Evolutionary conservation across 2,329 filamentous ascomycete genomes (phyloP).

Genomic region (Beauveria sp.): DNA sequence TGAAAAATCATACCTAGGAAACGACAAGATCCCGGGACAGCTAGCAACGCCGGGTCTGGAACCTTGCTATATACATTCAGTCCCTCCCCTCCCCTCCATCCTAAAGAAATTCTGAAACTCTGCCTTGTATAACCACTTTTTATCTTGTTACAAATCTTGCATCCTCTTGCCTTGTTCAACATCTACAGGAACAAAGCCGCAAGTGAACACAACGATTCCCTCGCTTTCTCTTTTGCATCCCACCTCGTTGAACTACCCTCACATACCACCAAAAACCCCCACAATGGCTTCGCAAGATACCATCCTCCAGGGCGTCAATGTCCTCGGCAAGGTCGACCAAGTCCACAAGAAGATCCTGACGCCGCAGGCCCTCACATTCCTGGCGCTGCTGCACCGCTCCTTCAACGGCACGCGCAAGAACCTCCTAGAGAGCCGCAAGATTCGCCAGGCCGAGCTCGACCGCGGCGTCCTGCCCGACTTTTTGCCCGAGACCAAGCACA

Average conservation of each 20-base stretch:
- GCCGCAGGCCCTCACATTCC: conserved; percentile 82
- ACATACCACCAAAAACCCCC: conserved; percentile 7
- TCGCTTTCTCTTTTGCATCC: neutral
- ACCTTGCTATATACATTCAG: conserved; percentile 6
- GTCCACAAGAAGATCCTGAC: conserved; percentile 85
- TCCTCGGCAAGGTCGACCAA: conserved; percentile 72
- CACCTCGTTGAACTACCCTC: neutral
- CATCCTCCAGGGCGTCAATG: conserved; percentile 79
- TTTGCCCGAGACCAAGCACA: conserved; percentile 88
- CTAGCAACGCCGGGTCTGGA: neutral
- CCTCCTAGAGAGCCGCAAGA: conserved; percentile 76
- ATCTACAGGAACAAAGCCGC: neutral
- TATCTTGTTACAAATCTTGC: neutral
- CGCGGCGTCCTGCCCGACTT: conserved; percentile 85
- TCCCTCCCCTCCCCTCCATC: neutral
- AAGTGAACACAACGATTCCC: too few species aligned
- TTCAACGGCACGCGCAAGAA: conserved; percentile 87
- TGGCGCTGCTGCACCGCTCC: conserved; percentile 87
- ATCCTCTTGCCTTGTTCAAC: neutral
- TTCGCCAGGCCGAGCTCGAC: conserved; percentile 89
- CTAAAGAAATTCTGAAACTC: neutral
- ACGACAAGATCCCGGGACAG: conserved; percentile 8
- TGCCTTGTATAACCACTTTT: neutral
- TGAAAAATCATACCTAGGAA: neutral
- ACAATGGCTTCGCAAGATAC: conserved; percentile 55